phyloP scores from a whole-genome alignment of 1,284 basidiomycete species.

The Dichomitus squalens region DNA sequence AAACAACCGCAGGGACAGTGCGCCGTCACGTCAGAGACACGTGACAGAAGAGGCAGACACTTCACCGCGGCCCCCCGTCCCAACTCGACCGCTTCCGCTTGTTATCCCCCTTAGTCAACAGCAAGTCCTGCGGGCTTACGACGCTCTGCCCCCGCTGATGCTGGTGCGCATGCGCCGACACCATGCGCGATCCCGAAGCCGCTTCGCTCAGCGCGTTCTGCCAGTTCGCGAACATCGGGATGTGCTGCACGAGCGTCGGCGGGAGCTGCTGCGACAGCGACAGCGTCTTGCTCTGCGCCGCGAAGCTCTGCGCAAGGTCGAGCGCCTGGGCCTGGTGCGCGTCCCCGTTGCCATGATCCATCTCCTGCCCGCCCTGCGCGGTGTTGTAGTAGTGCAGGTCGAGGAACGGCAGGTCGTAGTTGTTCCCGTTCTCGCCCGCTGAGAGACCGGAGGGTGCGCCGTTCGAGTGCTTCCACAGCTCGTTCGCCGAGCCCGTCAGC shows the following conservation, averaged over 20 bases:
- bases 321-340: conserved; percentile 51
- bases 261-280: conserved; percentile 22
- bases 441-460: not conserved
- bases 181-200: conserved; percentile 28
- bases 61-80: conserved; percentile 57
- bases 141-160: conserved; percentile 70
- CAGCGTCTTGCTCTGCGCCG: conserved; percentile 31
- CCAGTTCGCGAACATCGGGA: conserved; percentile 26
- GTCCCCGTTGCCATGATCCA: conserved; percentile 22
- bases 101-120: conserved; percentile 55
- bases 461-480: conserved; percentile 19
- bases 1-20: not conserved
- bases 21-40: not conserved
- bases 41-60: not conserved
- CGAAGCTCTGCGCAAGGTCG: conserved; percentile 56
- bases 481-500: conserved; percentile 19
- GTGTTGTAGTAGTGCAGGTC: conserved; percentile 69
- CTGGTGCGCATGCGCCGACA: conserved; percentile 47
- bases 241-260: conserved; percentile 34
- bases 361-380: conserved; percentile 16
- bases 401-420: conserved; percentile 66
- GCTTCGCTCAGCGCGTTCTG: conserved; percentile 24
- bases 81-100: conserved; percentile 78
- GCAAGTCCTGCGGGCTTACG: conserved; percentile 69
- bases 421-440: conserved; percentile 23